Percentiles rank a stretch among this genome's conserved stretches.
These are phyloP conservation scores for Cladosporium austrohemisphaericum DNA, from an alignment of 2,329 filamentous ascomycete species.

Conservation along the genomic window DNA sequence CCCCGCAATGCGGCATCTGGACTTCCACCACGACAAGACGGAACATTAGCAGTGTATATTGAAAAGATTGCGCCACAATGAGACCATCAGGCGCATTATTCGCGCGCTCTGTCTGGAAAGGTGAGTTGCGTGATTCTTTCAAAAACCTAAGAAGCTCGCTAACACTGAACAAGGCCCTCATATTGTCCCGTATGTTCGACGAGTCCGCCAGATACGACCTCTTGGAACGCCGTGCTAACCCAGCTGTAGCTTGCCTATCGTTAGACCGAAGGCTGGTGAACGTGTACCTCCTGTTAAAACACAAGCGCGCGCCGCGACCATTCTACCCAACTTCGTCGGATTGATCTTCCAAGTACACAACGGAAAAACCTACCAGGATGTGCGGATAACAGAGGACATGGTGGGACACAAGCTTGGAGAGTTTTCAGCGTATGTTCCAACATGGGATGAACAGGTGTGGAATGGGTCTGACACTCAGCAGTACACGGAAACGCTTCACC, in stretches of 20 bases:
- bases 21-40: neutral
- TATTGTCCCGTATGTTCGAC: conserved; percentile 61
- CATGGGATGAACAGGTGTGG: no score
- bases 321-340: conserved; percentile 88
- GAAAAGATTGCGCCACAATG: conserved; percentile 24
- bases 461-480: conserved; percentile 31
- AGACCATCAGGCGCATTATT: conserved; percentile 28
- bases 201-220: conserved; percentile 10
- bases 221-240: neutral
- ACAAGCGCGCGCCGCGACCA: conserved; percentile 81
- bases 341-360: conserved; percentile 88
- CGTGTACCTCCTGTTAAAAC: conserved; percentile 72
- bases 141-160: neutral
- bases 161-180: conserved; percentile 54
- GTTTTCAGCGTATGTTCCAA: conserved; percentile 67
- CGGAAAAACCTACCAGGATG: conserved; percentile 78
- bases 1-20: neutral
- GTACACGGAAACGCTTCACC: conserved; percentile 64
- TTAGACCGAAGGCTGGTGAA: conserved; percentile 57
- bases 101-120: conserved; percentile 85
- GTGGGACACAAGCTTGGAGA: conserved; percentile 93
- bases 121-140: conserved; percentile 43
- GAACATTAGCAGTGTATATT: neutral
- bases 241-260: conserved; percentile 57
- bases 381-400: conserved; percentile 90